Base-by-base conservation (phyloP, 2,329 filamentous ascomycete species). In the Pestalotiopsis sp. region DNA sequence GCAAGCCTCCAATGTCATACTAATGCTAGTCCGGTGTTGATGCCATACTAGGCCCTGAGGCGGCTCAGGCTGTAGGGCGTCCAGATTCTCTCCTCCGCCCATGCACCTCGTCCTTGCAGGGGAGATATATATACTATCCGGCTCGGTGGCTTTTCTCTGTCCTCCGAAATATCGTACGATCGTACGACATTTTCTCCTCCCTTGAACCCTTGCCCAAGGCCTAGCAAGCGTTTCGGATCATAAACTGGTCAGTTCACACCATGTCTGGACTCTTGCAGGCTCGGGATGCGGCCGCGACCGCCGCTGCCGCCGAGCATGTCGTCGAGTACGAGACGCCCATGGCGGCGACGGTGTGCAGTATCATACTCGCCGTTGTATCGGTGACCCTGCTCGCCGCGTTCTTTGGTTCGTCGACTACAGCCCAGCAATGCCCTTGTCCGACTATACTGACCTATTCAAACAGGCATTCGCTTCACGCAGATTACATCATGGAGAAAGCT, bases 401-500 rank as follows among this genome's bases (percentile, higher is more conserved):
- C 68, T 56, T 70, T 36, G 68, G 74, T 75, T 11, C 14, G 72
- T 70, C 20, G 14, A 27, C 36, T 62, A 5, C 17, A 62, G 36
- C 27, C 36, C 12, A 4, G 23, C 23, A 40, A 52, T 6, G 0
- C 4, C 23, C 20, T 12, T 56, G 20, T 14, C 45, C 31, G n/a
- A 17, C 25, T 27, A 59, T 59, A 58, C 31, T 56, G 25, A 62
- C 70, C 1, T 7, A 65, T 68, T 49, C 2, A 2, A 25, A 27
- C 57, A 84, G 82, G 77, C n/a, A 80, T 83, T 61, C 78, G 81
- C 70, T 73, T 77, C 12, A 71, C 78, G 20, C 78, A 74, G 9
- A 77, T 84, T 57, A 81, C 75, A 69, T 70, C 72, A 12, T 85
- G 83, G 83, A 73, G 71, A 38, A 80, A 78, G 66, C 70, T 85